phyloP scores from a whole-genome alignment of 1,284 basidiomycete species.

The Malassezia brasiliensis region DNA sequence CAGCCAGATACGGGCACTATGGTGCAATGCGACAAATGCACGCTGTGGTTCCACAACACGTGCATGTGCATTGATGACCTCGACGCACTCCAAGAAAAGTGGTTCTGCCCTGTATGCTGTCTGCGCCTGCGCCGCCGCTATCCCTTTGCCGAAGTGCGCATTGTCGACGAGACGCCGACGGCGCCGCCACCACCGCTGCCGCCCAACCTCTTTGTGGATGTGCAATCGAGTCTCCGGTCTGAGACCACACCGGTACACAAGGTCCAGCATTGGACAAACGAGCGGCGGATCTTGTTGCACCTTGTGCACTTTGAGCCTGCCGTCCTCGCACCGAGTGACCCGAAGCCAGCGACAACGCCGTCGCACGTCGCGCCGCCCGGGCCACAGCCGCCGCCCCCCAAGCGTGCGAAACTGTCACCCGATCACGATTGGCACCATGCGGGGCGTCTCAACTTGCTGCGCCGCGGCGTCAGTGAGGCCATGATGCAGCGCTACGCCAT shows the following conservation, averaged over 20 bases:
- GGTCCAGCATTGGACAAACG: constrained; percentile 30
- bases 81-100: constrained; percentile 29
- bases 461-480: constrained; percentile 40
- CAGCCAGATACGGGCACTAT: constrained; percentile 35
- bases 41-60: constrained; percentile 44
- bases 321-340: constrained; percentile 24
- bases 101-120: constrained; percentile 47
- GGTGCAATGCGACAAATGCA: constrained; percentile 47
- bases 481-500: constrained; percentile 42
- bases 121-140: constrained; percentile 44
- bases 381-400: not conserved
- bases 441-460: constrained; percentile 39
- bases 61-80: constrained; percentile 39
- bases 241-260: constrained; percentile 36
- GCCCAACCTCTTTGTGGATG: constrained; percentile 38
- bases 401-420: not conserved
- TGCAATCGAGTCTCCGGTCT: constrained; percentile 40
- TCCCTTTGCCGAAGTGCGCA: constrained; percentile 40
- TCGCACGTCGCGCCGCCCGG: constrained; percentile 6
- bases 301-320: constrained; percentile 42
- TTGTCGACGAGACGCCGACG: constrained; percentile 28
- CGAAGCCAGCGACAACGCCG: constrained; percentile 10
- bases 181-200: constrained; percentile 16
- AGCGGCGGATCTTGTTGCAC: constrained; percentile 37
- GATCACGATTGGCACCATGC: constrained; percentile 30